Evolutionary conservation across 345 rosid species (phyloP), one percentile per base, ranked within the genome.

Genomic region (Nasturtium officinale): DNA sequence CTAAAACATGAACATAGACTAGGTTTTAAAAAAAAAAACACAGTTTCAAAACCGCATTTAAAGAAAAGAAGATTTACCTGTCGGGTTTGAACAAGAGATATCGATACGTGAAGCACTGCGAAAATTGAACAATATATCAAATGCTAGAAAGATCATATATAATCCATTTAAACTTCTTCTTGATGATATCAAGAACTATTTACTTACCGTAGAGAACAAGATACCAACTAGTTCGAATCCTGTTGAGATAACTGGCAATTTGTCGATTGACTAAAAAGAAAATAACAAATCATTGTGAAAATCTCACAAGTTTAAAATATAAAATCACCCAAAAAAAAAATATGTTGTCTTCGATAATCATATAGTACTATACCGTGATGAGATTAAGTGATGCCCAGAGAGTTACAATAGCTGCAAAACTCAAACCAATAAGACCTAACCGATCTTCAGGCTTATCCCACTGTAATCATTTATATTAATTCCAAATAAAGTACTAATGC

Each of bases 81-180:
- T 86, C 83, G 9, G 98, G 98, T 80, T 88, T 89, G 90, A 88
- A 88, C 80, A 94, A 74, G 72, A 94, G 98, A 82, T 88, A 91
- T 58, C 96, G 93, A 75, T 94, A 91, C 60, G 80, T 63, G 72
- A 94, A 94, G 96, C 98, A 89, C 98, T 91, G 97, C 50, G 64
- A 76, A 47, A 51, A 10, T 61, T 1, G 9, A 1, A 56, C 17
- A 25, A 33, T n/a, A 55, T 54, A 45, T 54, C 52, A 61, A 32
- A 8, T 1, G 30, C 13, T 16, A 35, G 25, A 62, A 33, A 12
- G 5, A 52, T 17, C 35, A 67, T 37, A 17, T 35, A 67, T 29
- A 76, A 61, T 40, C 37, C 43, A 23, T 30, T 15, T 21, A 3
- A 32, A 40, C 12, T n/a, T n/a, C 18, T 23, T 20, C 4, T 23